Evolutionary conservation across 345 rosid genomes (phyloP).

Genomic region (Arabidopsis suecica): DNA sequence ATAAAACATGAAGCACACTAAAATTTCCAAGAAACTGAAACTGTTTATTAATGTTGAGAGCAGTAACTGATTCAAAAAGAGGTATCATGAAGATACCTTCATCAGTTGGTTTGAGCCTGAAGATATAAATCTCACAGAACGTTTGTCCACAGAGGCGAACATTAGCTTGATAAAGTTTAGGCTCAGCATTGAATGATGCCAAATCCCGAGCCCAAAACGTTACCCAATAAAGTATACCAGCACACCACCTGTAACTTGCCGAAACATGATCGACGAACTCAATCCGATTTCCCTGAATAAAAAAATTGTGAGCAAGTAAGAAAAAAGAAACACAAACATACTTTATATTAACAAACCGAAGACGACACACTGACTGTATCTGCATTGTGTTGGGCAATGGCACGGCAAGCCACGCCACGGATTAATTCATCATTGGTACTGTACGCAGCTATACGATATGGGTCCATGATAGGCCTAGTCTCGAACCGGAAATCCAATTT

Average conservation of each 20-base stretch:
- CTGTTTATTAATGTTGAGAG: neutral
- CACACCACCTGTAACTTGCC: conserved; percentile 7
- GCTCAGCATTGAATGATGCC: conserved; percentile 13
- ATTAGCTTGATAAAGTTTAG: conserved; percentile 13
- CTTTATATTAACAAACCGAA: neutral
- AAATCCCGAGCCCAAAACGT: conserved; percentile 32
- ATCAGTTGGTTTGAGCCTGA: conserved; percentile 24
- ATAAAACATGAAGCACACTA: neutral
- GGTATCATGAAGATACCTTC: conserved; percentile 16
- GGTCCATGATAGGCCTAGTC: neutral
- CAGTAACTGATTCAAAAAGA: neutral
- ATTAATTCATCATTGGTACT: conserved; percentile 15
- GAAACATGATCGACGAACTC: conserved; percentile 23
- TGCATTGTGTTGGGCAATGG: conserved; percentile 4
- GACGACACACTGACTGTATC: conserved; percentile 1
- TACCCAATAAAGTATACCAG: neutral
- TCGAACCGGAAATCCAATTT: conserved; percentile 1
- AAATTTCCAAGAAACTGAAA: neutral
- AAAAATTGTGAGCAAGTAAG: neutral
- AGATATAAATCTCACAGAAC: neutral
- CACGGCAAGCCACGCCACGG: conserved; percentile 14
- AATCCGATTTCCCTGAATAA: conserved; percentile 15
- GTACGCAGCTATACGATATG: neutral
- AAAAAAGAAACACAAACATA: neutral
- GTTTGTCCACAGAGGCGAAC: neutral